Evolutionary conservation across 2,329 filamentous ascomycete species (phyloP), one percentile per base, ranked within the genome.

Genomic region (Diaporthe longicolla): DNA sequence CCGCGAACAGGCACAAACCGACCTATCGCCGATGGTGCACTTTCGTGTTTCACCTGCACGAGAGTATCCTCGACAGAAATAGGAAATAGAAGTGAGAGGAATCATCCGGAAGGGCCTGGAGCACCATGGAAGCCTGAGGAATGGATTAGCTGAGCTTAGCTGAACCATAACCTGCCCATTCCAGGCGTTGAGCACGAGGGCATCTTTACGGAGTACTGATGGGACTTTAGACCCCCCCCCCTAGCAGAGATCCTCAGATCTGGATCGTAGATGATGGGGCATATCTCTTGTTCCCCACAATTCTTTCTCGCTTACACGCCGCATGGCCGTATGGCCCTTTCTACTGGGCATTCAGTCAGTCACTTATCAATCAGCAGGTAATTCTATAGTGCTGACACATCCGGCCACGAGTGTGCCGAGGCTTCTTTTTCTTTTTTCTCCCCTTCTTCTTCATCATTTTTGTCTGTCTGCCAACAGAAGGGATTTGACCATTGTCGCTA

Each of bases 21-120:
- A 68, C 63, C 32, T 68, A 68, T 68, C 63, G 63, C 63, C 63
- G 63, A 68, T 29, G 63, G 29, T 50, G 43, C 59, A 48, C 37
- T 26, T 4, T 19, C 13, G 32, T 68, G 63, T 68, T 68, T 68
- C 48, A 68, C 63, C 15, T 54, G 63, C 63, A 54, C 48, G 21
- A 24, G n/a, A 7, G 17, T 32, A 10, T 29, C n/a, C n/a, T 26
- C 15, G 48, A 15, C 32, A 54, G 48, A 29, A 54, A 40, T 40
- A 68, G 63, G 63, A 40, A 21, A 29, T 29, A 37, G 63, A 54
- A 68, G 21, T 54, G 63, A 40, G 63, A 40, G 15, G 63, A 68
- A 54, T 1, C 5, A 4, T 2, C 21, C 15, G 19, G 63, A 68
- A 68, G 21, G 48, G 63, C 32, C 63, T 68, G 48, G 63, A 68